A percentile compares a stretch with the other conserved stretches of the same genome.
Evolutionary conservation across 2,329 filamentous ascomycete genomes (phyloP).

Genomic region (Ascochyta koolunga): DNA sequence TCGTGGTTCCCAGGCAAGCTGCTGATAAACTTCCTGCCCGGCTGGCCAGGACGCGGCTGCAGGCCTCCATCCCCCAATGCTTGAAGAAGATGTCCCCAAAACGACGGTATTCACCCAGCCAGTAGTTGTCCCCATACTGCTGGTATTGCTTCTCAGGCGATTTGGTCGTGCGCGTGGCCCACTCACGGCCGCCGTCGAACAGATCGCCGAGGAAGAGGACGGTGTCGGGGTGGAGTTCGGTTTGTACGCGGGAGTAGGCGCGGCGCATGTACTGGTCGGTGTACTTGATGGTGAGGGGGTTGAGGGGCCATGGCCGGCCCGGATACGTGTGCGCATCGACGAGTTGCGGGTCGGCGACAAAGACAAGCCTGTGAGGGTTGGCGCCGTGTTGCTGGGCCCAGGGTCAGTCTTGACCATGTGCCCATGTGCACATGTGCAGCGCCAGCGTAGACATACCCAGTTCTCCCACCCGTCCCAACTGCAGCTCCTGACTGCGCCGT

Average conservation of each 20-base stretch:
- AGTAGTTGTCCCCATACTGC: slow-evolving; percentile 80
- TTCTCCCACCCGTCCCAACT: slow-evolving; percentile 88
- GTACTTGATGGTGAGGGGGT: slow-evolving; percentile 69
- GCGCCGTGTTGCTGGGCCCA: slow-evolving; percentile 71
- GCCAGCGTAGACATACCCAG: slow-evolving; percentile 68
- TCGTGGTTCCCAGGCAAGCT: slow-evolving; percentile 95
- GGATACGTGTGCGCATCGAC: slow-evolving; percentile 96
- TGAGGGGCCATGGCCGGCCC: slow-evolving; percentile 76
- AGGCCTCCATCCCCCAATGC: slow-evolving; percentile 65
- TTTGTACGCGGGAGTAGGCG: slow-evolving; percentile 79
- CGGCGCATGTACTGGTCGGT: slow-evolving; percentile 91
- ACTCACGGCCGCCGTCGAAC: slow-evolving; percentile 95
- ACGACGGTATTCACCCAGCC: slow-evolving; percentile 83
- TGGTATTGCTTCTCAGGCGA: slow-evolving; percentile 72
- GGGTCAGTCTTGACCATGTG: slow-evolving; percentile 18
- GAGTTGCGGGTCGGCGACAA: slow-evolving; percentile 89
- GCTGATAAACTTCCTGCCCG: slow-evolving; percentile 78
- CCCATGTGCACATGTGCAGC: too few species aligned
- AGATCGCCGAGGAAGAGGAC: slow-evolving; percentile 91
- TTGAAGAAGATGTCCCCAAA: slow-evolving; percentile 87
- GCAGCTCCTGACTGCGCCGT: slow-evolving; percentile 72
- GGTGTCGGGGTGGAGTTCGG: slow-evolving; percentile 79
- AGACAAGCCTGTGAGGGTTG: slow-evolving; percentile 79
- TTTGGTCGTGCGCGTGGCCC: slow-evolving; percentile 68
- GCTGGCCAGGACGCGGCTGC: slow-evolving; percentile 63